phyloP scores from a whole-genome alignment of 176 grass and related monocot genomes.

The Sorghum bicolor region Sorghum_bicolor_NCBIv3 NC_012879.2:51010501-51011000 shows the following conservation, averaged over 20 bases:
- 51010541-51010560: conserved; percentile 89
- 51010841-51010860: neutral
- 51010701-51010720: neutral
- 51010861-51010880: neutral
- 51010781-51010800: neutral
- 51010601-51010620: neutral
- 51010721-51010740: neutral
- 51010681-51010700: neutral
- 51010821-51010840: neutral
- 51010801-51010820: neutral
- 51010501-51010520: conserved; percentile 91
- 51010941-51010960: neutral
- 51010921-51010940: neutral
- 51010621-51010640: neutral
- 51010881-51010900: neutral
- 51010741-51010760: neutral
- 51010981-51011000: too few relatives aligned
- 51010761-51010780: neutral
- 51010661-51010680: neutral
- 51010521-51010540: conserved; percentile 85
- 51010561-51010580: conserved; percentile 78
- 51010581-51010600: neutral
- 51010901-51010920: neutral
- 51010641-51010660: neutral
- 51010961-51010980: too few relatives aligned